A percentile compares a stretch with the other conserved stretches of the same genome.
These are phyloP conservation scores for Bocquillonia castaneifolia DNA, from an alignment of 441 rosid species.

Conservation along the genomic window DNA sequence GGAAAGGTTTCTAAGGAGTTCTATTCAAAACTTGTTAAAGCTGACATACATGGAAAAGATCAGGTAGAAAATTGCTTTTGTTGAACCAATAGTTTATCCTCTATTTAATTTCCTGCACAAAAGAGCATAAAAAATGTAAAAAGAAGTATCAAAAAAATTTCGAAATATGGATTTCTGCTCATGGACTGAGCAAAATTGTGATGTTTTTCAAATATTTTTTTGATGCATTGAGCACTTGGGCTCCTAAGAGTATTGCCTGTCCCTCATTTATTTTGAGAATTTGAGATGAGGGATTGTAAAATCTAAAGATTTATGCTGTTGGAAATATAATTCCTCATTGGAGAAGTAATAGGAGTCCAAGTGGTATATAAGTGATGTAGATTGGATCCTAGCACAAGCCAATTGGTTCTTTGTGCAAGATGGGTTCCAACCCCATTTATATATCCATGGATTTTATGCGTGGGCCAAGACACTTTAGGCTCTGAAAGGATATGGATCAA, in stretches of 20 bases:
- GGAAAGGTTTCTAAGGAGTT: conserved; percentile 56
- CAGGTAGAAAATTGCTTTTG: conserved; percentile 48
- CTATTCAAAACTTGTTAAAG: conserved; percentile 91
- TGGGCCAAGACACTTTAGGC: too few species aligned
- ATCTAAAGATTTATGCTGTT: too few species aligned
- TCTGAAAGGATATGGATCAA: too few species aligned
- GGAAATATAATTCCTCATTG: too few species aligned
- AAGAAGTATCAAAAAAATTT: background rate
- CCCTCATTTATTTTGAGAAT: too few species aligned
- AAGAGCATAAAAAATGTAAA: background rate
- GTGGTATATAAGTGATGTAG: too few species aligned
- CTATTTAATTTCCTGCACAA: background rate
- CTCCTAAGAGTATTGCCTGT: background rate
- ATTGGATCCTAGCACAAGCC: too few species aligned
- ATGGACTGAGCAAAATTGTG: background rate
- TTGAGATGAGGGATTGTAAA: too few species aligned
- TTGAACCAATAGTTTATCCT: background rate
- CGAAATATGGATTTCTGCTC: background rate
- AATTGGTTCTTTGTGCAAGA: too few species aligned
- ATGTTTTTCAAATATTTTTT: background rate
- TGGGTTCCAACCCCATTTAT: too few species aligned
- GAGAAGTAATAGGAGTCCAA: too few species aligned
- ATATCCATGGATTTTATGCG: too few species aligned
- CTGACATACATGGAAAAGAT: conserved; percentile 96
- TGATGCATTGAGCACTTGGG: background rate